Evolutionary conservation across 345 rosid species (phyloP).

Genomic region (Linum lewisii): DNA sequence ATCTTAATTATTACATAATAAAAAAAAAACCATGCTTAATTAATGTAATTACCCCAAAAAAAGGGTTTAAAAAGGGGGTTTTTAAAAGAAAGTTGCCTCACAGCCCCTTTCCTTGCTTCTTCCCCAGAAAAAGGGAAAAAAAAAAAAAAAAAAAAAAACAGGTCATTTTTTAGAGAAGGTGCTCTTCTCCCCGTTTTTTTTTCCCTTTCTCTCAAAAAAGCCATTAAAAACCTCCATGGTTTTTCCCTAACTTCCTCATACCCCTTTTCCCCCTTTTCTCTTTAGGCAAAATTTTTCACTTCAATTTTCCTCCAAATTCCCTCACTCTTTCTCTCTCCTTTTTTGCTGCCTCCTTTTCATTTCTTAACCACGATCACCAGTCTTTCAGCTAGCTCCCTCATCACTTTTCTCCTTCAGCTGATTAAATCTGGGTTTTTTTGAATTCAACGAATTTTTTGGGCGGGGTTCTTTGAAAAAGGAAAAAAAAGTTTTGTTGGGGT

Average conservation of each 20-base stretch:
- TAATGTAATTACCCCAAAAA: too few relatives aligned
- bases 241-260: neutral
- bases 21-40: too few relatives aligned
- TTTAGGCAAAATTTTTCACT: neutral
- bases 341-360: too few relatives aligned
- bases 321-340: neutral
- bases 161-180: neutral
- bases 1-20: too few relatives aligned
- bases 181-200: neutral
- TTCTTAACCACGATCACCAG: neutral
- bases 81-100: too few relatives aligned
- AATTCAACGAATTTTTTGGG: neutral
- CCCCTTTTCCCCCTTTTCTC: neutral
- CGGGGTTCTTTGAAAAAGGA: neutral
- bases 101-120: too few relatives aligned
- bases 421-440: too few relatives aligned
- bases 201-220: neutral
- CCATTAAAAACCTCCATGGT: too few relatives aligned
- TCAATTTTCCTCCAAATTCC: neutral
- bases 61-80: too few relatives aligned
- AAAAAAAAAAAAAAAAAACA: neutral
- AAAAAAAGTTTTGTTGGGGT: neutral
- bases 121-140: too few relatives aligned
- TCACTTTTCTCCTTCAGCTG: neutral
- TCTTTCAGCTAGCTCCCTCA: neutral